A percentile compares a stretch with the other conserved stretches of the same genome.
phyloP scores from a whole-genome alignment of 2,329 filamentous ascomycete species.

The Hypoxylon sp. region DNA sequence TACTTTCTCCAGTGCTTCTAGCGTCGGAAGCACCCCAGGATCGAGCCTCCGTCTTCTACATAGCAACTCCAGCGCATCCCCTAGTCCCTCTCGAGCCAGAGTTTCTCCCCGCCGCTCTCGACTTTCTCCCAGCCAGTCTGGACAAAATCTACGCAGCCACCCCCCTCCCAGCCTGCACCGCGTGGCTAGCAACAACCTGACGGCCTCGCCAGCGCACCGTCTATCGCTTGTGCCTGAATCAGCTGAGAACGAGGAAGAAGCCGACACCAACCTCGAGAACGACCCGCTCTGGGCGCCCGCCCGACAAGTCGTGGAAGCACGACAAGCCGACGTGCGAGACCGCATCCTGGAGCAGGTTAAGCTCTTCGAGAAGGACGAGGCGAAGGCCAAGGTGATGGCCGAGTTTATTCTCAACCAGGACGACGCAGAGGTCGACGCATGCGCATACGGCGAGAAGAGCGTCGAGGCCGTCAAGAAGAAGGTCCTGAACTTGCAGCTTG shows the following conservation, averaged over 20 bases:
- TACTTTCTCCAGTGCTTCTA: neutral
- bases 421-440: constrained; percentile 9
- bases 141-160: neutral
- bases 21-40: neutral
- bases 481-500: neutral
- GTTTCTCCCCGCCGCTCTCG: too few relatives aligned
- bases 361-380: neutral
- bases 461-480: neutral
- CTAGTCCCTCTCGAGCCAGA: neutral
- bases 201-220: neutral
- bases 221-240: neutral
- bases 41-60: neutral
- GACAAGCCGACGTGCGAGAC: neutral
- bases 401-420: neutral
- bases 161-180: neutral
- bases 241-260: neutral
- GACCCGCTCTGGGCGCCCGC: neutral
- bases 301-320: neutral
- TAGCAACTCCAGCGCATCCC: neutral
- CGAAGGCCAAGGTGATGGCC: neutral
- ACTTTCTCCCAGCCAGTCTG: neutral
- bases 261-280: neutral
- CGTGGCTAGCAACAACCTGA: too few relatives aligned
- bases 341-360: constrained; percentile 4
- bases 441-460: neutral